These are phyloP conservation scores for Colletotrichum tanaceti DNA, from an alignment of 2,329 filamentous ascomycete genomes.

Conservation along the genomic window DNA sequence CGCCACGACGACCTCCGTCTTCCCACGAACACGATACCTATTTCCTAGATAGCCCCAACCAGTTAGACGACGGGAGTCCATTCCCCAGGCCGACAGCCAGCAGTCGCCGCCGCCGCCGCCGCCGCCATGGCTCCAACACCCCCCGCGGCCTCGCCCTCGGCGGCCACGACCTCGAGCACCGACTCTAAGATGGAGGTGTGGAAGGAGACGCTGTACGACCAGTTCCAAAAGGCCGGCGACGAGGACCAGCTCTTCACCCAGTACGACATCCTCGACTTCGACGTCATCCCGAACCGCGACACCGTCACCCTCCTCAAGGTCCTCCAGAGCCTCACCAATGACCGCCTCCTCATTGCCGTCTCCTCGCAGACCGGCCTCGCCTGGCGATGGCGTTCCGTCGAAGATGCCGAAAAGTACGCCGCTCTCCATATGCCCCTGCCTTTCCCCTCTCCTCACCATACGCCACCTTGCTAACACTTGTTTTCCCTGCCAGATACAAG, in stretches of 20 bases:
- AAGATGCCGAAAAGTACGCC: slow-evolving; percentile 71
- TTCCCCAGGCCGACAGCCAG: neutral
- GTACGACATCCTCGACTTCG: slow-evolving; percentile 67
- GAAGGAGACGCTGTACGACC: slow-evolving; percentile 68
- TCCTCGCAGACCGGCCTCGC: slow-evolving; percentile 57
- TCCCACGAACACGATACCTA: neutral
- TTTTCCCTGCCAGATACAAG: slow-evolving; percentile 61
- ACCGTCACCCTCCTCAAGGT: slow-evolving; percentile 65
- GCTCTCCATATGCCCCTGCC: slow-evolving; percentile 40
- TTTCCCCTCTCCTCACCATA: neutral
- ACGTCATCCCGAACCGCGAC: slow-evolving; percentile 68
- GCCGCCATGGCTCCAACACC: slow-evolving; percentile 33
- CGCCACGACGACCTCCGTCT: neutral
- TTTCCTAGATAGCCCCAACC: neutral
- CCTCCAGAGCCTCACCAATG: slow-evolving; percentile 68
- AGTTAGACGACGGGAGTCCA: neutral
- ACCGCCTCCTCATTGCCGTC: slow-evolving; percentile 68
- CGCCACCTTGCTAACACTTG: neutral
- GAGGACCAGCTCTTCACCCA: slow-evolving; percentile 66
- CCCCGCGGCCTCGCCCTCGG: slow-evolving; percentile 34
- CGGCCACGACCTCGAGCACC: slow-evolving; percentile 39
- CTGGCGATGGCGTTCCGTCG: slow-evolving; percentile 69
- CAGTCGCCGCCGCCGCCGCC: slow-evolving; percentile 30
- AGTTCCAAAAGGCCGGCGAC: slow-evolving; percentile 62
- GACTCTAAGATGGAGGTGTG: slow-evolving; percentile 61